phyloP scores from a whole-genome alignment of 1,284 basidiomycete species.

The Anthracocystis walkeri region DNA sequence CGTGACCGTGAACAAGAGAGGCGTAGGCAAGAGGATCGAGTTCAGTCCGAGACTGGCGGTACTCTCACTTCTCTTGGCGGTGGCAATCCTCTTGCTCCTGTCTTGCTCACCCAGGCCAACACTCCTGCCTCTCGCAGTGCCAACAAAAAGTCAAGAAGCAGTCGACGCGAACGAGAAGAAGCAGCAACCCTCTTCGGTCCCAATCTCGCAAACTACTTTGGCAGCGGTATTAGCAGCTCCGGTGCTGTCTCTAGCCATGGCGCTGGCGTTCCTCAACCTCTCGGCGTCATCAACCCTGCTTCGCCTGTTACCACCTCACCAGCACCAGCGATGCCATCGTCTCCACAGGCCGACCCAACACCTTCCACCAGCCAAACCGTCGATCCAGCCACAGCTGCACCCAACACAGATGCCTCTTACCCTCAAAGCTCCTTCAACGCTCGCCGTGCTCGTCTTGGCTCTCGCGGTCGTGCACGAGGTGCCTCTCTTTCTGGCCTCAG shows the following conservation, averaged over 20 bases:
- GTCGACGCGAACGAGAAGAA: conserved; percentile 56
- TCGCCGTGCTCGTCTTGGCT: conserved; percentile 52
- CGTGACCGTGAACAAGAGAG: conserved; percentile 49
- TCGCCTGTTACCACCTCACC: conserved; percentile 20
- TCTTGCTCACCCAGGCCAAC: conserved; percentile 14
- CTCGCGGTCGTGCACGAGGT: conserved; percentile 57
- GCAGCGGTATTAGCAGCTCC: conserved; percentile 51
- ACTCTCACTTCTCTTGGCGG: conserved; percentile 5
- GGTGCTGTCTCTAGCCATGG: conserved; percentile 49
- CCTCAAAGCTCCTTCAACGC: conserved; percentile 22
- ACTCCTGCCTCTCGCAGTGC: conserved; percentile 14
- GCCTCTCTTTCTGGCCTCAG: conserved; percentile 60
- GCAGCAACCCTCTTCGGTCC: conserved; percentile 62
- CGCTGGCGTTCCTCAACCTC: conserved; percentile 23
- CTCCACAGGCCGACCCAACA: not conserved
- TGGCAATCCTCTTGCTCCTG: conserved; percentile 20
- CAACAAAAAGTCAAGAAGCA: conserved; percentile 34
- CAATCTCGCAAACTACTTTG: conserved; percentile 62
- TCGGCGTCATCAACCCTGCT: conserved; percentile 15
- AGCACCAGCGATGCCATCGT: conserved; percentile 1
- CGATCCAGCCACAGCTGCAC: conserved; percentile 2
- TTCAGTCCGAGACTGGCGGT: conserved; percentile 4
- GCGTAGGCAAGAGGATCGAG: conserved; percentile 26
- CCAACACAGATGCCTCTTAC: conserved; percentile 6
- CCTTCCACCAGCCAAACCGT: not conserved